phyloP scores from a whole-genome alignment of 495 filamentous ascomycete genomes.

The Paragyromitra xinjiangensis region DNA sequence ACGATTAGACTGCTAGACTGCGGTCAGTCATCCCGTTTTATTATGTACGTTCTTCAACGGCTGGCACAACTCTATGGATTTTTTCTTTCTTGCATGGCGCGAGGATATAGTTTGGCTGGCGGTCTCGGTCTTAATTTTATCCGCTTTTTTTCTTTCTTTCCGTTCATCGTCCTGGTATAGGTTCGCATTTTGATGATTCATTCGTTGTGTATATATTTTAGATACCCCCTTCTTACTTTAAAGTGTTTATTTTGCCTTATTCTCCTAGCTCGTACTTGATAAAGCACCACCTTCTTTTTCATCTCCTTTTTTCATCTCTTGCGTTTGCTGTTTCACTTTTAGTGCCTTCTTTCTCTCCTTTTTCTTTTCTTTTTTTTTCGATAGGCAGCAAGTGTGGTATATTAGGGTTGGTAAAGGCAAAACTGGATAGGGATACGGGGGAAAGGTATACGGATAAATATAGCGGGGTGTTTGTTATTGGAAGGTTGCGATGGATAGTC shows the following conservation, averaged over 20 bases:
- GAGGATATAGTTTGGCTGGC: constrained; percentile 44
- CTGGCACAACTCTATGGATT: constrained; percentile 27
- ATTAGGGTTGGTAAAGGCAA: constrained; percentile 31
- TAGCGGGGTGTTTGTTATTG: constrained; percentile 16
- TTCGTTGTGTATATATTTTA: constrained; percentile 50
- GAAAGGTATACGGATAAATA: constrained; percentile 14
- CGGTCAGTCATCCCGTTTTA: constrained; percentile 29
- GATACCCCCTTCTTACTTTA: constrained; percentile 34
- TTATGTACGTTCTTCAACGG: constrained; percentile 31
- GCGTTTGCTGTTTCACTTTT: constrained; percentile 21
- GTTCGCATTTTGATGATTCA: constrained; percentile 18
- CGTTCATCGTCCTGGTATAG: constrained; percentile 19
- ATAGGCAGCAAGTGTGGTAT: constrained; percentile 36
- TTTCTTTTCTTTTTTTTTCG: constrained; percentile 1
- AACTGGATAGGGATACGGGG: constrained; percentile 24
- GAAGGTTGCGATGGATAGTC: neutral
- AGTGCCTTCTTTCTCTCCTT: neutral
- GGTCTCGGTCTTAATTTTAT: constrained; percentile 40
- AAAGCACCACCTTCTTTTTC: neutral
- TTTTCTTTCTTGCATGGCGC: constrained; percentile 35
- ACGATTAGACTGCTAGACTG: constrained; percentile 41
- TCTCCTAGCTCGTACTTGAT: neutral
- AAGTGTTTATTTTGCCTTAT: constrained; percentile 21
- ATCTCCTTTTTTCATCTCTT: constrained; percentile 9
- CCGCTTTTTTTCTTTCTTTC: constrained; percentile 20